Evolutionary conservation across 2,329 filamentous ascomycete genomes (phyloP), one percentile per base, ranked within the genome.

Genomic region (Akanthomyces lecanii): DNA sequence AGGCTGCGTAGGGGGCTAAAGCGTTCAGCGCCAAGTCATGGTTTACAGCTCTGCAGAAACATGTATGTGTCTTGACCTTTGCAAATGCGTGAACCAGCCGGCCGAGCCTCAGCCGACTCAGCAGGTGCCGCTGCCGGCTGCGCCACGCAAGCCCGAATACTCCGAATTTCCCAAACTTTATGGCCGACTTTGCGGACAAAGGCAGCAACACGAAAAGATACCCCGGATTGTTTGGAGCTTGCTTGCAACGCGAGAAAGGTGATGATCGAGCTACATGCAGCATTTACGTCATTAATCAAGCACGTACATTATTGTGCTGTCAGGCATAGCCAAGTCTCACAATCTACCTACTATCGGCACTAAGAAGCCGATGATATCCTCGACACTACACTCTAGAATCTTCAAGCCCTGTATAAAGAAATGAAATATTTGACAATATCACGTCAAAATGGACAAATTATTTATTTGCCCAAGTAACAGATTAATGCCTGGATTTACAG

Each of bases 131-230:
- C 42, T 11, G 48, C 38, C 11, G 12, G 47, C 12, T 28, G 14
- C 8, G 48, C 16, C 12, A 54, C 21, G 40, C 50, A 54, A 61
- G 36, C 50, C 40, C 51, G 50, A 38, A 30, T 48, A 48, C 11
- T 48, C 59, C 59, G 59, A 61, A 61, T 54, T 47, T 25, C n/a
- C 59, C 59, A 28, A 53, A 36, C 23, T n/a, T 38, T 45, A 18
- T 16, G 8, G 21, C 30, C 21, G 40, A 25, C 59, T 38, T 48
- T 40, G 50, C 14, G 33, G 16, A 21, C 25, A n/a, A 16, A 30
- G 47, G 40, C 51, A 54, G 23, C 51, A 42, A 48, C 40, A 11
- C 3, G 25, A 3, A 44, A 14, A 30, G 16, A 52, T 52, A 21
- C 36, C 36, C 30, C 40, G 23, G 16, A 33, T 30, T 30, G 5